Conservation (phyloP, 805 yeast species). For the Pichia exigua region DNA sequence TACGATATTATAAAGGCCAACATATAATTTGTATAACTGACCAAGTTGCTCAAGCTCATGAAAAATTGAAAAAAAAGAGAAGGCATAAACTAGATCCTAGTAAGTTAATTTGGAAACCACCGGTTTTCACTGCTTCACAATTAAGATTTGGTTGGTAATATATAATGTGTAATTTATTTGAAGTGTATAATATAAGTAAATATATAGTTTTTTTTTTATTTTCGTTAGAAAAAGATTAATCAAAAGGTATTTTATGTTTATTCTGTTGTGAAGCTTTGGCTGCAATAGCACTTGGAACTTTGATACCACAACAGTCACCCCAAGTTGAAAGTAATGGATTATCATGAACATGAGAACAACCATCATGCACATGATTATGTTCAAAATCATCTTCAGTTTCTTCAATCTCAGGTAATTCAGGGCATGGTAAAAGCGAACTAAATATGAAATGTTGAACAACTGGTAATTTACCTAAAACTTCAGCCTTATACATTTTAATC, state of each 20-base stretch:
- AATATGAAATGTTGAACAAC: slow-evolving; percentile 92
- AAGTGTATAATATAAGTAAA: not conserved
- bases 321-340: slow-evolving; percentile 47
- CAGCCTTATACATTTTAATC: slow-evolving; percentile 92
- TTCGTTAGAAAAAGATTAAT: slow-evolving; percentile 29
- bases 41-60: slow-evolving; percentile 69
- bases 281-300: slow-evolving; percentile 91
- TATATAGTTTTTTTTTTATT: not conserved
- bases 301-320: slow-evolving; percentile 98
- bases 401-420: slow-evolving; percentile 49
- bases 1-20: slow-evolving; percentile 91
- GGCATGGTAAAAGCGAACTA: slow-evolving; percentile 62
- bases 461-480: slow-evolving; percentile 83
- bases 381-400: slow-evolving; percentile 22
- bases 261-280: slow-evolving; percentile 53
- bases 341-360: slow-evolving; percentile 18
- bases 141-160: slow-evolving; percentile 86
- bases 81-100: slow-evolving; percentile 69
- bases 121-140: slow-evolving; percentile 92
- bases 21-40: slow-evolving; percentile 84
- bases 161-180: not conserved
- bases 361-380: slow-evolving; percentile 3
- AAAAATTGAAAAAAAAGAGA: slow-evolving; percentile 55
- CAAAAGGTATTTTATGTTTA: slow-evolving; percentile 55
- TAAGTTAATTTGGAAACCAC: slow-evolving; percentile 85